Evolutionary conservation across 2,329 filamentous ascomycete genomes (phyloP), one percentile per base, ranked within the genome.

Genomic region (Fonsecaea monophora): DNA sequence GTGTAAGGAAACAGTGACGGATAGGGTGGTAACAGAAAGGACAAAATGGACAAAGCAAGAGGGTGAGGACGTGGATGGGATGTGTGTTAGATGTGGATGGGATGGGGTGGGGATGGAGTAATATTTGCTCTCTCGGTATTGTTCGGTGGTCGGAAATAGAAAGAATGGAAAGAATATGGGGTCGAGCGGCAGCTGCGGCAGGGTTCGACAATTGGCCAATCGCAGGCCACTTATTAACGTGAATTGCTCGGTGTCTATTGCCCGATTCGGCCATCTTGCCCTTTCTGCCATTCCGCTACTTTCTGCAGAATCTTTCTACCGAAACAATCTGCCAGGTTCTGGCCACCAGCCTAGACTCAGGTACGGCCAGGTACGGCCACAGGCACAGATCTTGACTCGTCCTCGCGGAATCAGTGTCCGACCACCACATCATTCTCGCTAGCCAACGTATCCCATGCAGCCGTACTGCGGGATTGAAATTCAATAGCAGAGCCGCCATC

Each of bases 271-370:
- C 18, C 45, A 50, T 42, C 45, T 13, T 50, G 8, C 45, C 45
- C 6, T 25, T 50, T 50, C 18, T 1, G 45, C 18, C 18, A n/a
- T 25, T 25, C 37, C 9, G 37, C 4, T 38, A 13, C 37, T 13
- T 9, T 25, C 9, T 38, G 45, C 18, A 12, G 45, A 50, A 50
- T 50, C 45, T 50, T 50, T 50, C 45, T 50, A 50, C 45, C 45
- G 45, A 50, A 10, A 25, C 45, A 50, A 50, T 25, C 45, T 50
- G 45, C 45, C 45, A 50, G 45, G 15, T 15, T 15, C 13, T 6
- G 38, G 38, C 38, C 4, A 15, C 38, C 5, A 6, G 12, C 38
- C 38, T 15, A 15, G 38, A 37, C 35, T 8, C 35, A 37, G 35
- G 35, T 12, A 37, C 35, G 1, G 35, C 35, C 35, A 37, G 35